phyloP scores from a whole-genome alignment of 208 protist species.

The Trypanosoma conorhini region DNA sequence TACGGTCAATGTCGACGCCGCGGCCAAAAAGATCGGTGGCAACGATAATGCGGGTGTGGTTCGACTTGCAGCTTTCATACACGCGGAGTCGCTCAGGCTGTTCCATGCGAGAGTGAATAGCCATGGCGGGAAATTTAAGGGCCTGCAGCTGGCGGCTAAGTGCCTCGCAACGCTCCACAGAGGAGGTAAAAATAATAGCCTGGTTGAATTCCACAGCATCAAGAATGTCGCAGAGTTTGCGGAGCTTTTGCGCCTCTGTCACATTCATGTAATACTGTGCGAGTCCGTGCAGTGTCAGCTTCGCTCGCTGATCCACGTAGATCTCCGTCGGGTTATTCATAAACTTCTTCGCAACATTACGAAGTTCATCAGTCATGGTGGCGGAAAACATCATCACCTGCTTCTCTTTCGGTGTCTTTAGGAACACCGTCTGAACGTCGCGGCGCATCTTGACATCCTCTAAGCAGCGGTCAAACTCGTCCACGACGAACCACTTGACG shows the following conservation, averaged over 20 bases:
- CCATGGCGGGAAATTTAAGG: constrained; percentile 96
- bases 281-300: constrained; percentile 99
- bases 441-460: constrained; percentile 95
- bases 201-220: constrained; percentile 99
- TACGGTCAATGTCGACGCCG: constrained; percentile 99
- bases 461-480: constrained; percentile 99
- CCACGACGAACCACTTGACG: constrained; percentile 98
- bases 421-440: constrained; percentile 99
- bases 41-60: constrained; percentile 98
- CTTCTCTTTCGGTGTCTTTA: constrained; percentile 96
- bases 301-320: constrained; percentile 98
- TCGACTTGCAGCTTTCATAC: constrained; percentile 98
- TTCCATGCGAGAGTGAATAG: constrained; percentile 95
- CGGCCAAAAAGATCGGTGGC: constrained; percentile 99
- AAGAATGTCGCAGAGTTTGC: constrained; percentile 97
- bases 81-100: constrained; percentile 92
- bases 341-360: constrained; percentile 97
- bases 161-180: constrained; percentile 91
- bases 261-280: constrained; percentile 99
- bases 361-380: constrained; percentile 97
- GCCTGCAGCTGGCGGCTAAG: constrained; percentile 96
- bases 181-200: constrained; percentile 99
- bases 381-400: constrained; percentile 99
- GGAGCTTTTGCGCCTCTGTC: constrained; percentile 97
- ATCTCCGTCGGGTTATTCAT: constrained; percentile 97